Base-by-base conservation (phyloP, 148 eudicot genomes). In the Euryodendron excelsum region DNA sequence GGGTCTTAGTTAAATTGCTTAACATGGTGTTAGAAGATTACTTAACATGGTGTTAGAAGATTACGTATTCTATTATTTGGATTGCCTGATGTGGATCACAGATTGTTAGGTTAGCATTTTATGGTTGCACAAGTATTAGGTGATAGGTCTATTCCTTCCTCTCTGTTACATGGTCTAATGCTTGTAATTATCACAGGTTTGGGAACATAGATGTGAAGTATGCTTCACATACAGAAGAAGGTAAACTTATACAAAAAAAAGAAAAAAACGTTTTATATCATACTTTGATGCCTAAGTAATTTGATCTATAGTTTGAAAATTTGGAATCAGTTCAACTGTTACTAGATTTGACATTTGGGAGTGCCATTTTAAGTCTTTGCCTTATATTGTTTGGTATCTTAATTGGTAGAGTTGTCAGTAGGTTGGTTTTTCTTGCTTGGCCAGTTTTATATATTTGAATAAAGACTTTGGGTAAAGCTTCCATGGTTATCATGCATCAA, bases 61-160 rank as follows among this genome's bases (percentile, higher is more conserved):
- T 8, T 31, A 45, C 0, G 70, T 30, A 69, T 25, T 25, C 74
- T 34, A 36, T 75, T 1, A 10, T 50, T 63, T 39, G 41, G n/a
- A 45, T 61, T 63, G 66, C 37, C 13, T 60, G n/a, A 39, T 25
- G 65, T 44, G n/a, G 48, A 75, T 75, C 55, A 25, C 28, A 60
- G 23, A 74, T 56, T 74, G 34, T 23, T 73, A 4, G 48, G 65
- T n/a, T n/a, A 56, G 20, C 50, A n/a, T 56, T 33, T 36, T 73
- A 73, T 36, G 50, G 33, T n/a, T 60, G 18, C 77, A 23, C 0
- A 10, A 37, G 64, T 36, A 50, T 56, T 34, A 33, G 76, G 56
- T 36, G 65, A 73, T 34, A 33, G 76, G 56, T 55, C 27, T 73
- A 33, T 11, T 73, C 17, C n/a, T 73, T 53, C 28, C 48, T 56